These are phyloP conservation scores for Aspergillus candidus DNA, from an alignment of 2,329 filamentous ascomycete genomes.

Conservation along the genomic window DNA sequence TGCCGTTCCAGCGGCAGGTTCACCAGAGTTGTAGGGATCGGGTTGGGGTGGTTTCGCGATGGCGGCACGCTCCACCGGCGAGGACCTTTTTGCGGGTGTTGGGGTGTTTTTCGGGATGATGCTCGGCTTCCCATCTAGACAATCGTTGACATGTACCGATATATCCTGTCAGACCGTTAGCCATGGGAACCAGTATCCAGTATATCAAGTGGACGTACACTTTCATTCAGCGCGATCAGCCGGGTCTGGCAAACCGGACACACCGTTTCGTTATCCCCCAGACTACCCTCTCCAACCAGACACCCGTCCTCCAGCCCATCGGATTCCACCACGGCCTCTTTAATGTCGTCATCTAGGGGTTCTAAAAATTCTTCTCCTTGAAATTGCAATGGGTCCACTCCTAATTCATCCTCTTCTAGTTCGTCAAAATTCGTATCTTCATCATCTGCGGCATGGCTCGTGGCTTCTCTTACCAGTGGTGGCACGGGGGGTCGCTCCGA, in stretches of 20 bases:
- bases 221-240: slow-evolving; percentile 52
- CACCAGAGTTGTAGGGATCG: slow-evolving; percentile 62
- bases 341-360: slow-evolving; percentile 48
- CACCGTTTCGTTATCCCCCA: slow-evolving; percentile 22
- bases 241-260: slow-evolving; percentile 75
- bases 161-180: slow-evolving; percentile 51
- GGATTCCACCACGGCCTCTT: slow-evolving; percentile 25
- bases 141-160: slow-evolving; percentile 83
- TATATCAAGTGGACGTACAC: slow-evolving; percentile 22
- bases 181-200: background rate
- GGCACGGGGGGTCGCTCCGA: slow-evolving; percentile 23
- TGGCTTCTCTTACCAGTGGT: slow-evolving; percentile 47
- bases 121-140: slow-evolving; percentile 74
- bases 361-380: slow-evolving; percentile 57
- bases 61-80: slow-evolving; percentile 60
- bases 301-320: slow-evolving; percentile 16
- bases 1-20: slow-evolving; percentile 54
- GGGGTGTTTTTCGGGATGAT: slow-evolving; percentile 29
- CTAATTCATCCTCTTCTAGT: slow-evolving; percentile 57
- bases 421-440: slow-evolving; percentile 52
- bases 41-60: slow-evolving; percentile 72
- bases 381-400: slow-evolving; percentile 26
- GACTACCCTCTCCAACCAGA: slow-evolving; percentile 8
- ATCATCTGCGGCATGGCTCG: slow-evolving; percentile 39
- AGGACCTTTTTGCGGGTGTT: slow-evolving; percentile 26